Evolutionary conservation across 768 basidiomycete species (phyloP), one percentile per base, ranked within the genome.

Genomic region (Cubamyces sp.): DNA sequence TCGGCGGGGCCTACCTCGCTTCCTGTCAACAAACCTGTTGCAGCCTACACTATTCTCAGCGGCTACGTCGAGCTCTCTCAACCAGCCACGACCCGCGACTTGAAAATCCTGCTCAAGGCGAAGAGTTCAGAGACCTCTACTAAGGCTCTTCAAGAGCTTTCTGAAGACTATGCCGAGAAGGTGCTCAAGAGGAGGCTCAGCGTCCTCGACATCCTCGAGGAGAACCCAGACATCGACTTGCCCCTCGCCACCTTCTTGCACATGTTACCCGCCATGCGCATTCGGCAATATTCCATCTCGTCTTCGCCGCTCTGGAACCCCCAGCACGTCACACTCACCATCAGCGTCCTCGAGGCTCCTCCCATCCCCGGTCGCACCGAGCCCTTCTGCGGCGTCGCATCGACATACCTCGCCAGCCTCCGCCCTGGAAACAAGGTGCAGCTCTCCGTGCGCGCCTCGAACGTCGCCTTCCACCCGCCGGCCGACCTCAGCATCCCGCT

Each of bases 231-330:
- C 53, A 74, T 83, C 60, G 61, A 73, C 15, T 64, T 81, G n/a
- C 65, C 77, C 12, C 70, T 82, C n/a, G 67, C 69, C 16, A 65
- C 71, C 3, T 81, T 79, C 74, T 66, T 83, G 23, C 69, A 68
- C 12, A 71, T 79, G 66, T 74, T 83, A 8, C 81, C 79, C 8
- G 68, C 79, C 16, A 82, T 83, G 78, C 79, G 81, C 52, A 72
- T 81, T 50, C 71, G 81, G 8, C 81, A 83, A 67, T 82, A 83
- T 70, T 82, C 80, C n/a, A 82, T 82, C 65, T 82, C 82, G 3
- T 81, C 80, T 1, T 82, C 80, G 1, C 81, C 81, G 5, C 71
- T 83, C 11, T 76, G 75, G 73, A 74, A 80, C 59, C 72, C 82
- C 1, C 60, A 69, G 40, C 74, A 72, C 52, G 77, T 76, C 50